Base-by-base conservation (phyloP, 169 alveolate genomes). In the Hepatocystis sp. region DNA sequence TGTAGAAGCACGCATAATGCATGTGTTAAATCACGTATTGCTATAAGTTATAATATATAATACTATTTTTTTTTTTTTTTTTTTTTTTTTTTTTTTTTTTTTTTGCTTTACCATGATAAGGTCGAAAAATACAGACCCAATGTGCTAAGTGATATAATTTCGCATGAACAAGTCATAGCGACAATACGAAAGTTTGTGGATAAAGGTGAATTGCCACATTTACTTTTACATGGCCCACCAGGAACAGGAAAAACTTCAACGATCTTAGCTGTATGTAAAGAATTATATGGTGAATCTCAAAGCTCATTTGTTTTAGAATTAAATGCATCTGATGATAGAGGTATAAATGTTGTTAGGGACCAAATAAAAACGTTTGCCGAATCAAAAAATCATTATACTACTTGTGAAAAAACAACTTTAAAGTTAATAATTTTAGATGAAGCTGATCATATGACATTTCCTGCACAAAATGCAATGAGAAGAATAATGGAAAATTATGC, bases 241-340 rank as follows among this genome's bases (percentile, higher is more conserved):
- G 99, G 98, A 13, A 95, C 98, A 23, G 99, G 99, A 8, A 97
- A 97, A 85, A 96, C 99, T 1, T 95, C 98, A 13, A 95, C 98
- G 11, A 97, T 96, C 2, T 84, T 96, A 71, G 99, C 99, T 13
- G 90, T 97, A 27, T 96, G 98, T 17, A 95, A 95, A 56, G 95
- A 94, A 78, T 88, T 98, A 67, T 98, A 97, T 91, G 98, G 98
- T 25, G 90, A 86, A 19, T 84, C 90, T 42, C 88, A 91, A 51
- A 88, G 94, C 19, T 90, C 93, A 21, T 91, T 85, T 84, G 97
- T 94, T 32, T 91, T 96, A 88, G 99, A 97, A 93, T 94, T 98
- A 66, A 98, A 98, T 86, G 99, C 99, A 17, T 97, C 99, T 34
- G 99, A 98, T 89, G 99, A 97, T 64, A 94, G 99, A 86, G 99